Evolutionary conservation across 495 filamentous ascomycete species (phyloP), one percentile per base, ranked within the genome.

Genomic region (Immersiella caudata): DNA sequence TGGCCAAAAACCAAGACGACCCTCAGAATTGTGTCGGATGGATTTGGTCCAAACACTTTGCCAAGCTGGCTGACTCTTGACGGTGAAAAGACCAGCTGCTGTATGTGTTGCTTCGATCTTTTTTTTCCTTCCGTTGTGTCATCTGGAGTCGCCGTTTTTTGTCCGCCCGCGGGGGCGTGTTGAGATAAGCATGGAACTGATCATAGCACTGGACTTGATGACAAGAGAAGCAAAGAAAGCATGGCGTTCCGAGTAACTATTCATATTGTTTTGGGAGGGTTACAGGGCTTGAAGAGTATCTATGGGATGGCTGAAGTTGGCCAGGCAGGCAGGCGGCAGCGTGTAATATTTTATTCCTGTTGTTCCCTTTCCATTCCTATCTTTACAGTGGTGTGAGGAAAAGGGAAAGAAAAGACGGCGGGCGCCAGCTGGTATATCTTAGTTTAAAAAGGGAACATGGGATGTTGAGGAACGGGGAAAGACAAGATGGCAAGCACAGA

Each of bases 21-120:
- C 80, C 85, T 4, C 81, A 79, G 20, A 83, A 87, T 24, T 82
- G 87, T 68, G 86, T 97, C n/a, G 95, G 95, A 51, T 99, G 95
- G 95, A 96, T 99, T 68, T 99, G 95, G 95, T 95, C 91, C 72
- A 96, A 97, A 75, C 95, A 99, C 79, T 98, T 99, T 80, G 92
- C 91, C 58, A 92, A 91, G 65, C 74, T 93, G 68, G 89, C 89
- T 36, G 82, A 84, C 71, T 80, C 81, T 57, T 82, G 69, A 76
- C n/a, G n/a, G n/a, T n/a, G n/a, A 0, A 8, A 33, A 33, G 56
- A 11, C 7, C 6, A 5, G 2, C 55, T 26, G 25, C 14, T 24
- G 26, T 14, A 5, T 20, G 22, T 49, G 9, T 60, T 29, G 20
- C 12, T 20, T 55, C 35, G 40, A 46, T 46, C 60, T 64, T 63